phyloP scores from a whole-genome alignment of 2,329 filamentous ascomycete species.

The Celoporthe dispersa region DNA sequence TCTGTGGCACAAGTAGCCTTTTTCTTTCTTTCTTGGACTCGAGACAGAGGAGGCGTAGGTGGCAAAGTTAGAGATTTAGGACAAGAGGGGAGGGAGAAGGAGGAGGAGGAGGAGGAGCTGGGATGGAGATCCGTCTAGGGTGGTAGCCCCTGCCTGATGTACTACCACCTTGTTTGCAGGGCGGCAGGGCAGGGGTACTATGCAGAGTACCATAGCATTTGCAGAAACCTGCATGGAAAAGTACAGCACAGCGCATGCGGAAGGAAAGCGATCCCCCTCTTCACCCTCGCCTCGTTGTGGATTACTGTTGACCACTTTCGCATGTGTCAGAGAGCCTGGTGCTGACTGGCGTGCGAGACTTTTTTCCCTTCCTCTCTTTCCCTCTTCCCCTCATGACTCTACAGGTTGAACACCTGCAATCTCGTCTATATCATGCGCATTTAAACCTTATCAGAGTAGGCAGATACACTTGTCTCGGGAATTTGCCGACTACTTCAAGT shows the following conservation, averaged over 20 bases:
- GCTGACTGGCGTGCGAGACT: neutral
- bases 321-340: neutral
- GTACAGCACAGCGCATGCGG: neutral
- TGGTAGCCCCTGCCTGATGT: neutral
- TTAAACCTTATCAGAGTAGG: neutral
- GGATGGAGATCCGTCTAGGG: neutral
- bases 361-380: neutral
- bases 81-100: neutral
- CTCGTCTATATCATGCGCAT: neutral
- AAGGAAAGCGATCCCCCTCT: neutral
- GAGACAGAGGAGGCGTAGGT: neutral
- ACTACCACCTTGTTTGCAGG: neutral
- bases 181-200: neutral
- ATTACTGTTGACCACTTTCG: neutral
- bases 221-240: constrained; percentile 1
- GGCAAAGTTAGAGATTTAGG: neutral
- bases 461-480: neutral
- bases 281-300: neutral
- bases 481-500: neutral
- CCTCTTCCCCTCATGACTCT: neutral
- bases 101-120: neutral
- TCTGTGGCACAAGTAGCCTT: neutral
- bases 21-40: too few relatives aligned
- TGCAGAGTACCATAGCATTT: neutral
- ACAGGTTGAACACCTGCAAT: neutral